A percentile compares a stretch with the other conserved stretches of the same genome.
Conservation (phyloP, 2,329 filamentous ascomycete genomes). For the Colletotrichum sp. region DNA sequence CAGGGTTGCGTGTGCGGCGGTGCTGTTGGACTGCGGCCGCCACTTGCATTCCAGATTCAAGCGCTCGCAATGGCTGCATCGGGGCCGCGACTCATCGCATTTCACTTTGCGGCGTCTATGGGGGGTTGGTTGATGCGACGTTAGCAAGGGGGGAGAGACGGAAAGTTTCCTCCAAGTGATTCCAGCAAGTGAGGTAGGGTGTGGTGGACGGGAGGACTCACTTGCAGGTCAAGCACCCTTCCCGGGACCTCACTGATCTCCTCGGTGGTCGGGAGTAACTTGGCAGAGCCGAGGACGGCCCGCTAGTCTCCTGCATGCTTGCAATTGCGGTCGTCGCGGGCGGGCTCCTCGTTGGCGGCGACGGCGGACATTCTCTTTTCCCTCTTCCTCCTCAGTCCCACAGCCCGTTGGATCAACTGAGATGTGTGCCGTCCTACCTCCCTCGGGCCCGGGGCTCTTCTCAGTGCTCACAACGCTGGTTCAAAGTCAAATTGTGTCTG, state of each 20-base stretch:
- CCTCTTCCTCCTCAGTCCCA: not conserved
- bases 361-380: constrained; percentile 2
- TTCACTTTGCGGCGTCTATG: constrained; percentile 56
- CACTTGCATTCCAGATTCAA: constrained; percentile 59
- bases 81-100: constrained; percentile 57
- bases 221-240: constrained; percentile 54
- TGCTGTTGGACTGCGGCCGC: constrained; percentile 34
- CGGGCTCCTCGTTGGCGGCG: not conserved
- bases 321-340: constrained; percentile 6
- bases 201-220: constrained; percentile 26
- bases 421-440: not conserved
- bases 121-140: not conserved
- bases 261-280: constrained; percentile 10
- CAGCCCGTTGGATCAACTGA: not conserved
- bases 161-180: not conserved
- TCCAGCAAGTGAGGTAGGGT: too few species aligned
- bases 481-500: not conserved
- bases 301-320: constrained; percentile 22
- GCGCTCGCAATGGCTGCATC: constrained; percentile 58
- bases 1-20: constrained; percentile 21
- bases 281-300: constrained; percentile 4
- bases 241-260: constrained; percentile 32
- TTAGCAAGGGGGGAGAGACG: not conserved
- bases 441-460: not conserved
- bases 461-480: not conserved